phyloP scores from a whole-genome alignment of 441 rosid genomes.

The Pelargonium citronellum region DNA sequence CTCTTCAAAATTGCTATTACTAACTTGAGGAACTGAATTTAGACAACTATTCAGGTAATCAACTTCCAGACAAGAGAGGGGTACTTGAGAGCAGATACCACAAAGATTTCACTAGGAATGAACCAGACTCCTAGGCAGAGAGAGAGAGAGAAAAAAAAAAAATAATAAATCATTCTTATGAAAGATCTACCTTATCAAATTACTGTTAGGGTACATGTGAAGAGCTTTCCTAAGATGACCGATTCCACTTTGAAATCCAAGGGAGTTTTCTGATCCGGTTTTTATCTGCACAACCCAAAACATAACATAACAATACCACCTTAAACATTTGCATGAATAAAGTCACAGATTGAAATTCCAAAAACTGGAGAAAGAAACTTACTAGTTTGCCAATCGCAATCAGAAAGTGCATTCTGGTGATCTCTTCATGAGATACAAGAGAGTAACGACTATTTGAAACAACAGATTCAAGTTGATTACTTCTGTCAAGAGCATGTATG shows the following conservation, averaged over 20 bases:
- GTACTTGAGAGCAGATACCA: not conserved
- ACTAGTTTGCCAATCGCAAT: conserved; percentile 77
- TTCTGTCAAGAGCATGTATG: conserved; percentile 69
- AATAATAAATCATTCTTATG: conserved; percentile 14
- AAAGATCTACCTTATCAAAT: conserved; percentile 55
- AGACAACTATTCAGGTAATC: not conserved
- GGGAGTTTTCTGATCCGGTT: conserved; percentile 48
- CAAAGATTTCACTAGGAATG: not conserved
- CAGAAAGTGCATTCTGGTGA: conserved; percentile 63
- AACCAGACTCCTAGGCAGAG: conserved; percentile 6
- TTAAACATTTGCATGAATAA: conserved; percentile 1
- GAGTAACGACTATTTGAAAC: conserved; percentile 52
- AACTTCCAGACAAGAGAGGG: conserved; percentile 1
- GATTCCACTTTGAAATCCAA: conserved; percentile 65
- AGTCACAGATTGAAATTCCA: conserved; percentile 8
- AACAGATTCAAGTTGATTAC: conserved; percentile 51
- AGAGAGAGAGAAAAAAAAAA: conserved; percentile 2
- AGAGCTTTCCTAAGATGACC: conserved; percentile 70
- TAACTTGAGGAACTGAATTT: not conserved
- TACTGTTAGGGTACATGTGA: conserved; percentile 73
- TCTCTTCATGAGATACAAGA: conserved; percentile 51
- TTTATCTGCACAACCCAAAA: conserved; percentile 50
- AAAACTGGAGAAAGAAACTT: conserved; percentile 29
- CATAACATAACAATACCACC: not conserved
- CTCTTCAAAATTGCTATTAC: not conserved